Evolutionary conservation across 768 basidiomycete genomes (phyloP), one percentile per base, ranked within the genome.

Genomic region (Leccinellum rugosiceps): DNA sequence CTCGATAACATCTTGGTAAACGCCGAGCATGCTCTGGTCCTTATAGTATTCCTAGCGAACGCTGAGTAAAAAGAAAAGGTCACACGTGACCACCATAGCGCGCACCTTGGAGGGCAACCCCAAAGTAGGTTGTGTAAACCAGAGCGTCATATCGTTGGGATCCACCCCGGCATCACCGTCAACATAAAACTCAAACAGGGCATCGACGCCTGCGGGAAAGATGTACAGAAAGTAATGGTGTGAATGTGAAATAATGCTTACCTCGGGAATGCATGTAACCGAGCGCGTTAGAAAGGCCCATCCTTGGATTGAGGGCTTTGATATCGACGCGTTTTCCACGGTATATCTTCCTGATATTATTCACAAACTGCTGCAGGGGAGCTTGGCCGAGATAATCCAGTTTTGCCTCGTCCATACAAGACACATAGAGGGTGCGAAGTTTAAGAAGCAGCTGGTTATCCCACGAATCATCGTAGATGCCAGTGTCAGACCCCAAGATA

Each of bases 121-220:
- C 14, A 96, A 77, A 8, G 73, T 75, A 3, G 90, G 82, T 68
- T 97, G 94, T 62, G 81, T 87, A 65, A 96, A 87, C 89, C 90
- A 94, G 14, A 94, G 77, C 0, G 81, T 80, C 86, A 96, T 93
- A 50, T 79, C 76, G 65, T 94, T 92, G 0, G 95, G 92, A 65
- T 97, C 92, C 6, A 83, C 78, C 8, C 87, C 92, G 23, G 85
- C 82, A 69, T 98, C 95, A 30, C 95, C 94, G 57, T 96, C 93
- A 56, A 95, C 80, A n/a, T 76, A 77, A 62, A 94, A 88, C n/a
- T 79, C 76, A 65, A 98, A 91, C 13, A 98, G 72, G 2, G 83
- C 88, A 19, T 82, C 81, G 58, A 96, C 81, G 45, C 86, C 94
- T 95, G 60, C 41, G 32, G 45, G 21, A 47, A 1, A 55, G 14